Evolutionary conservation across 2,329 filamentous ascomycete genomes (phyloP).

Genomic region (Neonectria magnoliae): DNA sequence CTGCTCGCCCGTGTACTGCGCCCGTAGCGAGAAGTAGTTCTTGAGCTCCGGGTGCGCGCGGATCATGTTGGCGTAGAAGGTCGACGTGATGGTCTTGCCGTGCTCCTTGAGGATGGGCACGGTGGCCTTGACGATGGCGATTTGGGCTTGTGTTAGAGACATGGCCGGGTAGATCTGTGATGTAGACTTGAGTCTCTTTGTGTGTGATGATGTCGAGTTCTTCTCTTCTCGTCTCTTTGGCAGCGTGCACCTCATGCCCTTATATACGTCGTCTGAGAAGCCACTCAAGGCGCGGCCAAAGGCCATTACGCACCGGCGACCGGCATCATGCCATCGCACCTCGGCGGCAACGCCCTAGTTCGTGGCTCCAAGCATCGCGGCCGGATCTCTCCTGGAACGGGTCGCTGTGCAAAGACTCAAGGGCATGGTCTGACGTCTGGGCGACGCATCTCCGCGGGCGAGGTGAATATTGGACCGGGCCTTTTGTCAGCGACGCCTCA

Average conservation of each 20-base stretch:
- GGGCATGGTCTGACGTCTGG: conserved; percentile 38
- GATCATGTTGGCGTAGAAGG: conserved; percentile 78
- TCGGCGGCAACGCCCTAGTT: conserved; percentile 9
- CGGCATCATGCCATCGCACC: conserved; percentile 24
- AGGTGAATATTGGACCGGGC: background rate
- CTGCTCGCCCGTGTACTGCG: conserved; percentile 75
- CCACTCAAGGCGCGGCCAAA: conserved; percentile 36
- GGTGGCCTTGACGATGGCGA: conserved; percentile 79
- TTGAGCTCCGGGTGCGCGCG: conserved; percentile 70
- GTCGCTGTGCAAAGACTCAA: conserved; percentile 29
- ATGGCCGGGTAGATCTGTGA: conserved; percentile 40
- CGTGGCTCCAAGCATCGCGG: conserved; percentile 12
- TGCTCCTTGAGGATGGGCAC: conserved; percentile 76
- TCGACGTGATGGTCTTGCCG: conserved; percentile 73
- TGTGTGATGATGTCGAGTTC: conserved; percentile 16
- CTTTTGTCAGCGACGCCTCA: background rate
- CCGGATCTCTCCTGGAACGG: conserved; percentile 27
- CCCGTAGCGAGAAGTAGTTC: conserved; percentile 76
- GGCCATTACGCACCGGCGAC: conserved; percentile 28
- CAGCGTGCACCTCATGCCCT: conserved; percentile 13
- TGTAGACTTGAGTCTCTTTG: background rate
- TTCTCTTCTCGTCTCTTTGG: conserved; percentile 10
- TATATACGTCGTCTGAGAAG: conserved; percentile 35
- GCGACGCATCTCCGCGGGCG: conserved; percentile 40
- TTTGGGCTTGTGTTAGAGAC: conserved; percentile 70